Base-by-base conservation (phyloP, 2,329 filamentous ascomycete genomes). In the Cercospora canescens region DNA sequence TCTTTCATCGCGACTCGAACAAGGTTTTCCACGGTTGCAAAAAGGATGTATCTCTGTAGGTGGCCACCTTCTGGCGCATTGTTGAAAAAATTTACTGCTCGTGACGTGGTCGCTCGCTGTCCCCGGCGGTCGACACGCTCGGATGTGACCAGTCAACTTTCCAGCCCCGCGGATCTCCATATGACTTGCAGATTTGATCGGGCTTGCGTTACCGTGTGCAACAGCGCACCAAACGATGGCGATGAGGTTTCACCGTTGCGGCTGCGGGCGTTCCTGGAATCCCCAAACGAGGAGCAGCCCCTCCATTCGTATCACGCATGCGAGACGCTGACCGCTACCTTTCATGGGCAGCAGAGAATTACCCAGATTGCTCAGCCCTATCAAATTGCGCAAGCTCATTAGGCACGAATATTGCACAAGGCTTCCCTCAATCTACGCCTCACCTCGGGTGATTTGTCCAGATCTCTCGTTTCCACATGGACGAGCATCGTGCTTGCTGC, bases 181-280 rank as follows among this genome's bases (percentile, higher is more conserved):
- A 56, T 57, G 58, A 32, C 63, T 35, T 65, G 63, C 63, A 65
- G 35, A 35, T 61, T 35, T 30, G 63, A 65, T 61, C 63, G 57
- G 21, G 28, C 35, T 64, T 59, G 62, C 55, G 56, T 59, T 18
- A 57, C 63, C 57, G 50, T 56, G 58, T 59, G 58, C 52, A 32
- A 24, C 34, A 24, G 16, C 24, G 34, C 37, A 59, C 56, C n/a
- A 59, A 35, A 39, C 56, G 56, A 52, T 26, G 21, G 26, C 41
- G 28, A 28, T 39, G 28, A 16, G 34, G 39, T 21, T 60, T 60
- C 32, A 60, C 59, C 8, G 16, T 34, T 24, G 56, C 62, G 55
- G 62, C 24, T 35, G 45, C 48, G 32, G 35, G 55, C 56, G 62
- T 32, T 64, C 55, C 55, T 60, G 55, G 45, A 45, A 55, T 39